These are phyloP conservation scores for Xylaria sp. DNA, from an alignment of 2,329 filamentous ascomycete species.

Conservation along the genomic window DNA sequence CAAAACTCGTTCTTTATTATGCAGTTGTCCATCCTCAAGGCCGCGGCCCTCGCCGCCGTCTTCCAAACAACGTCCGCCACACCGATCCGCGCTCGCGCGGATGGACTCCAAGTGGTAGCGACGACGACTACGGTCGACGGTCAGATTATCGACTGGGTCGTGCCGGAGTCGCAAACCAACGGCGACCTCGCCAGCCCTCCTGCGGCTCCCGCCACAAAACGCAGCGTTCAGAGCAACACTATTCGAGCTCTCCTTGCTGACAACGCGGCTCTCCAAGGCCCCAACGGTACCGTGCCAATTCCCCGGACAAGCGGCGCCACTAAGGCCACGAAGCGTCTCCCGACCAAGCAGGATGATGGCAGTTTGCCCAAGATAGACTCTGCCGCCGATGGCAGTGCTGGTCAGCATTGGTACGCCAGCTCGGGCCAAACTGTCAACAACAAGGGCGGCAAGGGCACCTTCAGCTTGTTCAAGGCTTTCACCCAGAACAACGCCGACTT, in stretches of 20 bases:
- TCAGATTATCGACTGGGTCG: slow-evolving; percentile 33
- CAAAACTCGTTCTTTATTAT: slow-evolving; percentile 8
- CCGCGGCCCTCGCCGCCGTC: slow-evolving; percentile 30
- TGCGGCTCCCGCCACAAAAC: slow-evolving; percentile 21
- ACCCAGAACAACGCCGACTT: slow-evolving; percentile 28
- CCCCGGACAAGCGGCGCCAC: slow-evolving; percentile 9
- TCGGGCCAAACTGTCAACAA: slow-evolving; percentile 32
- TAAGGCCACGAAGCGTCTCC: slow-evolving; percentile 28
- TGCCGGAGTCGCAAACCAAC: slow-evolving; percentile 30
- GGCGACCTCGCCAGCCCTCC: slow-evolving; percentile 26
- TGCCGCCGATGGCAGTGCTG: slow-evolving; percentile 11
- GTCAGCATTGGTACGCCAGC: slow-evolving; percentile 37
- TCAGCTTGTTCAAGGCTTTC: slow-evolving; percentile 35
- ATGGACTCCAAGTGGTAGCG: slow-evolving; percentile 20
- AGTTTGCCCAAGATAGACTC: slow-evolving; percentile 2
- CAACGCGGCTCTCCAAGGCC: slow-evolving; percentile 26
- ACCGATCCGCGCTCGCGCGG: slow-evolving; percentile 19
- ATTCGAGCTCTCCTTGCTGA: slow-evolving; percentile 13
- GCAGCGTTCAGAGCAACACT: background rate
- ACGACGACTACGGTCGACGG: slow-evolving; percentile 34
- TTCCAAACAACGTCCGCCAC: slow-evolving; percentile 28
- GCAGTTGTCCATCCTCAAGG: slow-evolving; percentile 32
- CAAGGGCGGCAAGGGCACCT: slow-evolving; percentile 34
- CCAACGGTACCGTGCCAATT: slow-evolving; percentile 36
- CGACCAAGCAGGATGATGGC: slow-evolving; percentile 11